Evolutionary conservation across 768 basidiomycete species (phyloP), one percentile per base, ranked within the genome.

Genomic region (Terana coerulea): DNA sequence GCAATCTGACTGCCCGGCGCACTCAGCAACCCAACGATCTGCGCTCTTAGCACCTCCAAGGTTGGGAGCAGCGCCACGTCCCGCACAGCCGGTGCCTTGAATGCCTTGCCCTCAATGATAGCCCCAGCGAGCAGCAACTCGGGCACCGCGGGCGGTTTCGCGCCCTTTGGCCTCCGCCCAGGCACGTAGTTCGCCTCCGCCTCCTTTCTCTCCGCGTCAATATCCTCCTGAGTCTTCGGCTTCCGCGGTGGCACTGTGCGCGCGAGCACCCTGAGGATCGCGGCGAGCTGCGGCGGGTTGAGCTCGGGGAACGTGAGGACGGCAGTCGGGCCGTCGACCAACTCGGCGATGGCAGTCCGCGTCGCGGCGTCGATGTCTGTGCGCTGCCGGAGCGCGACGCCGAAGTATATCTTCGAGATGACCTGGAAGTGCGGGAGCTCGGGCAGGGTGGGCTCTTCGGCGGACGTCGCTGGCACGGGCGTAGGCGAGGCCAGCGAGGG

Each of bases 1-100:
- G 87, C 80, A 41, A 95, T 73, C 67, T 90, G 86, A 54, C 79
- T 74, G 10, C 80, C 84, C 37, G 90, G 91, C 12, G 82, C 75
- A 51, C 85, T 85, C 54, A 98, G 65, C 68, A 97, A 55, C 7
- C 93, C 94, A 12, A 95, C 86, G 50, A 98, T 76, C 67, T 95
- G 92, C 15, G 84, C 84, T 47, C 87, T 71, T 54, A 97, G 67
- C 2, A 81, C 84, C 33, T 88, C 86, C 61, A 95, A 67, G 37
- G 86, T 80, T 19, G 93, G 94, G 47, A 95, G 69, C 59, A 82
- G 80, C 28, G 84, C 80, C 4, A 93, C 80, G 12, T 80, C 75
- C 62, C 75, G 71, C 49, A 93, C 70, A 5, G 76, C 76, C 9
- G 75, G 67, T 17, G 79, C 75, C 46, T 81, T 72, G 65, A 94